These are phyloP conservation scores for Vachellia pachyceras DNA, from an alignment of 306 rosid genomes.

Conservation along the genomic window DNA sequence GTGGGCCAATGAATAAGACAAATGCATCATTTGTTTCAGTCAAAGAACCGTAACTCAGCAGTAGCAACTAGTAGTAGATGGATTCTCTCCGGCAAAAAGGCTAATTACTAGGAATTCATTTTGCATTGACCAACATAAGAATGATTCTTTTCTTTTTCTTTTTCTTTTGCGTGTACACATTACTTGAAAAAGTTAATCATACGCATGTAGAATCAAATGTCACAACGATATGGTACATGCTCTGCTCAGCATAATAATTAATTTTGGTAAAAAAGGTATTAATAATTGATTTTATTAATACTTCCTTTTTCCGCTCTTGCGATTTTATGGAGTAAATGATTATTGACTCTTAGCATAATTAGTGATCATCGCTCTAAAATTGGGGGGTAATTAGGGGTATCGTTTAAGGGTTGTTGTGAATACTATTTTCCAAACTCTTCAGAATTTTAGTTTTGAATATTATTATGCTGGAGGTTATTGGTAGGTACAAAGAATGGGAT, in stretches of 20 bases:
- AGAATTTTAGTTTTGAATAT: background rate
- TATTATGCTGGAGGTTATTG: background rate
- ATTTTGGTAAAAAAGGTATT: background rate
- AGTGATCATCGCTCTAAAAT: background rate
- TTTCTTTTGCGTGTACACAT: background rate
- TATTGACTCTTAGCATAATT: slow-evolving; percentile 1
- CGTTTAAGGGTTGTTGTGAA: background rate
- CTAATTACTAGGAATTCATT: slow-evolving; percentile 22
- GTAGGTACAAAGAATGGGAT: no score
- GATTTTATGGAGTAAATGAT: background rate
- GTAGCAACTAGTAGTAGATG: background rate
- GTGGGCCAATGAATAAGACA: background rate
- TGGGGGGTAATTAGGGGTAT: background rate
- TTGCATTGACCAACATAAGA: slow-evolving; percentile 9
- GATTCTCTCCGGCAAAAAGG: slow-evolving; percentile 24
- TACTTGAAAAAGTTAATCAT: slow-evolving; percentile 14
- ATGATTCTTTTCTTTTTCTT: background rate
- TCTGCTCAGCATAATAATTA: background rate
- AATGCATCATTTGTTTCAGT: slow-evolving; percentile 35
- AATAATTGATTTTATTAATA: background rate
- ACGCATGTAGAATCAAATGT: background rate
- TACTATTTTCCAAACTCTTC: background rate
- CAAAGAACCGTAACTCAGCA: slow-evolving; percentile 6
- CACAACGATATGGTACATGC: slow-evolving; percentile 21
- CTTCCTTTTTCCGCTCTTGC: background rate